Base-by-base conservation (phyloP, 2,329 filamentous ascomycete species). In the Pseudogymnoascus pannorum region DNA sequence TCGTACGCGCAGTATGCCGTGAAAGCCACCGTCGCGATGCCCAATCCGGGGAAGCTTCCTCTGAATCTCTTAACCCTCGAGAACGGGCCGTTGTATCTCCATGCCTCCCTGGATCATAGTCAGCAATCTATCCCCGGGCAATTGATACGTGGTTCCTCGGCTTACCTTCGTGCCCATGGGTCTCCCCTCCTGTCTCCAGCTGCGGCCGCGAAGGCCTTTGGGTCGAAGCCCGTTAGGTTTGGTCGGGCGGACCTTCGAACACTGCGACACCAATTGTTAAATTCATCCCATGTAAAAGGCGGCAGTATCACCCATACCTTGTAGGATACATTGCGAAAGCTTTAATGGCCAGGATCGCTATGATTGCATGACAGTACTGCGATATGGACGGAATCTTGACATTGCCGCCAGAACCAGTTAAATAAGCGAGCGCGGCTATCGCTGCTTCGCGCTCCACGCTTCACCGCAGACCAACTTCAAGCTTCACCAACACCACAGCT, bases 221-320 rank as follows among this genome's bases (percentile, higher is more conserved):
- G 82, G 79, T 94, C 88, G 82, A 97, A 97, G 78, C 93, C 93
- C 71, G 93, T 97, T 76, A 95, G 85, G 82, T 91, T 92, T 73
- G 84, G 81, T 79, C 67, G 65, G 60, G 68, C 64, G 59, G 69
- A 67, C 67, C 76, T 75, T 66, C 72, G 65, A 61, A 72, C 63
- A 64, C 71, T 72, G 59, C 29, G 22, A 38, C 48, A 11, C 33
- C 18, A 29, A 60, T 58, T 51, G 48, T 69, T 61, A 70, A 26
- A 58, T 60, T 44, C 40, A 48, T 26, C 14, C 12, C 35, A 6
- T 31, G 2, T 31, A 48, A n/a, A 33, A 7, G 57, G 26, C 16
- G 14, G 9, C 65, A 63, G 65, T 60, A 63, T 24, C 20, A 8
- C n/a, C 8, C 67, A 36, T 64, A 72, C 71, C 63, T 66, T 66